Evolutionary conservation across 768 basidiomycete species (phyloP), one percentile per base, ranked within the genome.

Genomic region (Trametes coccinea): DNA sequence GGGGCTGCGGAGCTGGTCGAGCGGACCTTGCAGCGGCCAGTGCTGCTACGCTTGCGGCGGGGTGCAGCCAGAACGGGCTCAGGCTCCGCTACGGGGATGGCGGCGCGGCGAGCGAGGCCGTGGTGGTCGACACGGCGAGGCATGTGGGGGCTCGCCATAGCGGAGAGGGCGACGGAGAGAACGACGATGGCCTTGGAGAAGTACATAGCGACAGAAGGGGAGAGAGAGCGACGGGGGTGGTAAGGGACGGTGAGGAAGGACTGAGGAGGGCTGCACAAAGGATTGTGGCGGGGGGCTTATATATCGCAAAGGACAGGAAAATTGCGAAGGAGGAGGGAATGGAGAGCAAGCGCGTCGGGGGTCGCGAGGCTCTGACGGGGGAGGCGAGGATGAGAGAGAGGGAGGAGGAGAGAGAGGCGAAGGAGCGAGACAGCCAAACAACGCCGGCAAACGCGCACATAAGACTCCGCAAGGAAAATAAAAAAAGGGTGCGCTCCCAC

Each of bases 41-140:
- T 27, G 52, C 37, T 11, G 9, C 11, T 50, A 39, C 57, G 57
- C 60, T 33, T 51, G 50, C 67, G 63, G 46, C 49, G 56, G 64
- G 29, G 61, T 48, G 50, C 62, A 56, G 29, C 48, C n/a, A 59
- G 39, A 11, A 53, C 45, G 39, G 67, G 60, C 31, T 59, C 52
- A 30, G 59, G 53, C 17, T 53, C 48, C 22, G 62, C 59, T 52
- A 62, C 72, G 17, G 78, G 74, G 13, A 70, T 67, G 33, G 76
- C 69, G n/a, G 77, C 74, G 59, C 80, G 80, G 33, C 78, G 80
- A 44, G 81, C 79, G 57, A 84, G 39, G 48, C 75, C 77, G 63
- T 77, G 80, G 69, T 81, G 80, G 63, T 74, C 68, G 44, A 66
- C 56, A 56, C 72, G 66, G 56, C 76, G 76, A 54, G 75, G 70